phyloP scores from a whole-genome alignment of 2,329 filamentous ascomycete species.

The Plectosphaerella plurivora region DNA sequence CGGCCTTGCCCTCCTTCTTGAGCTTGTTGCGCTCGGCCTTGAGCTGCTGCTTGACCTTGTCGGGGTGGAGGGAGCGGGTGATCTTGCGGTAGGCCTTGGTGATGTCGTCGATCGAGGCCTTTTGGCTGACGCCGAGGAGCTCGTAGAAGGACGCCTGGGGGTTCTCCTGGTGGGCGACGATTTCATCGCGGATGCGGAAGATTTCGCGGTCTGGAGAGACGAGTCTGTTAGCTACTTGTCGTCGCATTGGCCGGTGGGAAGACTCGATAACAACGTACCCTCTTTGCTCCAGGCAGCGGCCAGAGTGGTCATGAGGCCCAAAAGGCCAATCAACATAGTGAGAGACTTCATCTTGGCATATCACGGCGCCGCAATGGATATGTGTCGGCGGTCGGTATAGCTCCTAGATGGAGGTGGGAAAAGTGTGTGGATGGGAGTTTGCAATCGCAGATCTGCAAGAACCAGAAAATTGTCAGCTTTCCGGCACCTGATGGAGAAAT shows the following conservation, averaged over 20 bases:
- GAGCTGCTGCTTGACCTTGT: conserved; percentile 89
- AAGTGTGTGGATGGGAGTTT: background rate
- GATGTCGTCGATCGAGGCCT: conserved; percentile 80
- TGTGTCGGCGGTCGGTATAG: background rate
- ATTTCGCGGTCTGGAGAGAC: conserved; percentile 81
- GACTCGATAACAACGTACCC: conserved; percentile 45
- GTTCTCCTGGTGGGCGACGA: conserved; percentile 66
- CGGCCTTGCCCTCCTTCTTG: conserved; percentile 43
- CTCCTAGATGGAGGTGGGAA: background rate
- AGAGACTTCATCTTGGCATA: conserved; percentile 66
- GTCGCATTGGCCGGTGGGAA: background rate
- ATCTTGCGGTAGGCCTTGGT: conserved; percentile 92
- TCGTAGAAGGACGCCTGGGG: conserved; percentile 86
- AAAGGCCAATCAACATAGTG: conserved; percentile 62
- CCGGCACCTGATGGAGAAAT: background rate
- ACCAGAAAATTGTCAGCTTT: background rate
- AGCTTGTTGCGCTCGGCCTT: conserved; percentile 61
- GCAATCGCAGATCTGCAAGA: background rate
- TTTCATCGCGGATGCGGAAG: conserved; percentile 89
- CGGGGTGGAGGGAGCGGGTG: conserved; percentile 78
- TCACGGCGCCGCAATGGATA: background rate
- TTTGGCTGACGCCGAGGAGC: conserved; percentile 72
- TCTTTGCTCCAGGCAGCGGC: conserved; percentile 81
- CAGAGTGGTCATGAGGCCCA: conserved; percentile 63
- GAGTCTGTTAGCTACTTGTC: conserved; percentile 3